phyloP scores from a whole-genome alignment of 306 rosid genomes.

The Malus orientalis region DNA sequence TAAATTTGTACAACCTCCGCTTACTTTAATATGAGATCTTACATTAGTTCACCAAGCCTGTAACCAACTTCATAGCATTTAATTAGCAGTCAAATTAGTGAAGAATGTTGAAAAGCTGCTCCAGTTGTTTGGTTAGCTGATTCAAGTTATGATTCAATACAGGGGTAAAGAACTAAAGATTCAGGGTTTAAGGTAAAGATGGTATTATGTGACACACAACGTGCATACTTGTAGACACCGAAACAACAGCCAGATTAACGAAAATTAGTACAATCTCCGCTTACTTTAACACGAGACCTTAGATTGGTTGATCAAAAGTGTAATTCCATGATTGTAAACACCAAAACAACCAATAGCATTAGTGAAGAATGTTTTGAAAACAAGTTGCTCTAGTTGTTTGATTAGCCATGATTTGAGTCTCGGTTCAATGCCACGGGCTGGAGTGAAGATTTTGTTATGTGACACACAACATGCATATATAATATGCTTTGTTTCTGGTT shows the following conservation, averaged over 20 bases:
- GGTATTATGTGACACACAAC: neutral
- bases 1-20: neutral
- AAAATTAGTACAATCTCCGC: neutral
- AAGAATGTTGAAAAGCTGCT: neutral
- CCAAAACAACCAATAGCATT: neutral
- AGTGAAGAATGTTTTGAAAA: neutral
- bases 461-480: neutral
- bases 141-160: neutral
- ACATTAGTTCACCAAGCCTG: neutral
- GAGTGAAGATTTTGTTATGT: neutral
- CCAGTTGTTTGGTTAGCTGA: neutral
- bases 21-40: neutral
- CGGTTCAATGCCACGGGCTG: neutral
- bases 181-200: neutral
- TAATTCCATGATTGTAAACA: neutral
- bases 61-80: neutral
- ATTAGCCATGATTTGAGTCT: neutral
- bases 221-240: neutral
- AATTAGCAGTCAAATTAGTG: neutral
- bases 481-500: conserved; percentile 10
- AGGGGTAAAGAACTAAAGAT: neutral
- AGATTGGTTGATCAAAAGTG: neutral
- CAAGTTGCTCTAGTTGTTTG: neutral
- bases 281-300: neutral
- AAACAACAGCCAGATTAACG: neutral